A percentile compares a stretch with the other conserved stretches of the same genome.
Evolutionary conservation across 2,329 filamentous ascomycete genomes (phyloP).

Genomic region (Beauveria rudraprayagi): DNA sequence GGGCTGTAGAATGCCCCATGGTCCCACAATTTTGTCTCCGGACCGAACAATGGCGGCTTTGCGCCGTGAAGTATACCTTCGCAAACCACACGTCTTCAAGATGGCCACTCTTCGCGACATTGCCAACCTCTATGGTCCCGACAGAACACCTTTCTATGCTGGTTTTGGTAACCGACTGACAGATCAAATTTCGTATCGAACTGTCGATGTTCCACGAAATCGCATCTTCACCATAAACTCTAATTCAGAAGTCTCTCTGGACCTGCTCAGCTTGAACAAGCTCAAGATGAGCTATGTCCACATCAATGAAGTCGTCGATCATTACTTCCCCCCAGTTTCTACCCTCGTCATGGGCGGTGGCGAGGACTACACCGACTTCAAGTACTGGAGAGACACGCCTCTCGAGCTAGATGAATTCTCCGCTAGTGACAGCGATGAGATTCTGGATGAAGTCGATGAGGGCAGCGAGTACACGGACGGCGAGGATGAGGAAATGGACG

Average conservation of each 20-base stretch:
- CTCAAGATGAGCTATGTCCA: conserved; percentile 95
- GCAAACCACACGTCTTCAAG: conserved; percentile 98
- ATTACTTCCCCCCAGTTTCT: conserved; percentile 91
- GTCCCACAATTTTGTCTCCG: conserved; percentile 89
- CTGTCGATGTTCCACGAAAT: conserved; percentile 87
- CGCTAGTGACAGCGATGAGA: conserved; percentile 60
- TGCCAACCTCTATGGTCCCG: conserved; percentile 71
- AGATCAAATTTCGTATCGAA: conserved; percentile 91
- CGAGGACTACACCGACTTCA: conserved; percentile 95
- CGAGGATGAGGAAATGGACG: conserved; percentile 29
- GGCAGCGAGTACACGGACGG: conserved; percentile 36
- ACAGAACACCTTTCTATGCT: conserved; percentile 83
- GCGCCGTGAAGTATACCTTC: conserved; percentile 83
- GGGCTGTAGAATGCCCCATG: conserved; percentile 74
- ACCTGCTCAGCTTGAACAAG: conserved; percentile 83
- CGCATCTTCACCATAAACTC: conserved; percentile 99
- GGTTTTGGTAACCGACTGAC: conserved; percentile 96
- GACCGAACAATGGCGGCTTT: conserved; percentile 92
- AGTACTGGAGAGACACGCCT: conserved; percentile 84
- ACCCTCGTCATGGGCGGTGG: conserved; percentile 81
- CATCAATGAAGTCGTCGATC: conserved; percentile 94
- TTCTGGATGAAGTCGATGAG: conserved; percentile 44
- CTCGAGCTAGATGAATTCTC: conserved; percentile 84
- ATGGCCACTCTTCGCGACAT: conserved; percentile 98
- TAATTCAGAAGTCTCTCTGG: conserved; percentile 88